Evolutionary conservation across 768 basidiomycete genomes (phyloP).

Genomic region (Tricholoma hemisulphureum): DNA sequence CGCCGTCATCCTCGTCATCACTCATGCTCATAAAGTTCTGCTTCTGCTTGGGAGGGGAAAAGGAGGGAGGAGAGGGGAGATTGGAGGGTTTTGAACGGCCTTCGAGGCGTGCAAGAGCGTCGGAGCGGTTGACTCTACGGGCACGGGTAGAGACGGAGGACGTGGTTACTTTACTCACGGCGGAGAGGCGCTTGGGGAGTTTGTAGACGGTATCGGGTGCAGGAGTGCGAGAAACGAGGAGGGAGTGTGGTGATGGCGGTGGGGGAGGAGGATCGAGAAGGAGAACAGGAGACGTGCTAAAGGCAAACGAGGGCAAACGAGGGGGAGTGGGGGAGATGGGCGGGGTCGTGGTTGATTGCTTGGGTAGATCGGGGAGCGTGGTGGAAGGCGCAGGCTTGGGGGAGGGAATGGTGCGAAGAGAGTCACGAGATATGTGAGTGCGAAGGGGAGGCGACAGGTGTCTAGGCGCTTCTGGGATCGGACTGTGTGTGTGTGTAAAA

Average conservation of each 20-base stretch:
- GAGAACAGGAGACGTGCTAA: slow-evolving; percentile 26
- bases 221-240: slow-evolving; percentile 22
- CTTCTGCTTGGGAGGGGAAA: slow-evolving; percentile 13
- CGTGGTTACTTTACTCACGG: background rate
- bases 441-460: slow-evolving; percentile 21
- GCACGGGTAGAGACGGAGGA: slow-evolving; percentile 47
- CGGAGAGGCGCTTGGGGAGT: slow-evolving; percentile 19
- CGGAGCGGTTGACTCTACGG: slow-evolving; percentile 49
- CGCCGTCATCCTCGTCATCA: slow-evolving; percentile 57
- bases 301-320: slow-evolving; percentile 31
- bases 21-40: slow-evolving; percentile 67
- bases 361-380: slow-evolving; percentile 47
- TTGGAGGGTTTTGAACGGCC: slow-evolving; percentile 38
- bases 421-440: slow-evolving; percentile 33
- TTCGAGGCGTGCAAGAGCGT: slow-evolving; percentile 65
- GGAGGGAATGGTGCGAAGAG: slow-evolving; percentile 52
- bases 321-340: slow-evolving; percentile 23
- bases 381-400: slow-evolving; percentile 59
- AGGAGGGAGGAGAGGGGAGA: slow-evolving; percentile 13
- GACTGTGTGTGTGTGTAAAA: slow-evolving; percentile 17
- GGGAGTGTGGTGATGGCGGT: slow-evolving; percentile 16
- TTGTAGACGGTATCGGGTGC: slow-evolving; percentile 15
- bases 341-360: slow-evolving; percentile 9
- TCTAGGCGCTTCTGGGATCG: slow-evolving; percentile 21
- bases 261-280: slow-evolving; percentile 16